phyloP scores from a whole-genome alignment of 371 early-diverging fungal species.

The Mucor irregularis region DNA sequence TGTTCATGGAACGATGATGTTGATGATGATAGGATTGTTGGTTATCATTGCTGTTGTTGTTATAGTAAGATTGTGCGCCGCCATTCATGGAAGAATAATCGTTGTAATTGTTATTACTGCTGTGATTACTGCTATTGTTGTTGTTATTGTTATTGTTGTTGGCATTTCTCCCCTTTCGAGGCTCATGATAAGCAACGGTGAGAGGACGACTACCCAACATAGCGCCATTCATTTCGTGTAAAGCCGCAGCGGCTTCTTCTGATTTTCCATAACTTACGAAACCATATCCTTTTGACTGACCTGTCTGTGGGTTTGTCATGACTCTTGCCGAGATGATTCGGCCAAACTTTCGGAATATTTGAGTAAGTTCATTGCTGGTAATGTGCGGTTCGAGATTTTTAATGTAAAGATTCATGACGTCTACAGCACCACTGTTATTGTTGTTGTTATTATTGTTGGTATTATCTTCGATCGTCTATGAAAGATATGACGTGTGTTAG shows the following conservation, averaged over 20 bases:
- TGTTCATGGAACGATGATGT: constrained; percentile 5
- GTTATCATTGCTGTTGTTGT: background rate
- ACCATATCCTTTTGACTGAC: constrained; percentile 47
- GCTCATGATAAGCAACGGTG: constrained; percentile 42
- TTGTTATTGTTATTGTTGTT: background rate
- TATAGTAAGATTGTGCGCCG: too few species aligned
- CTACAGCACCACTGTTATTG: constrained; percentile 18
- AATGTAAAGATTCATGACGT: constrained; percentile 48
- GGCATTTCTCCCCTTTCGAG: constrained; percentile 25
- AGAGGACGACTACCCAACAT: constrained; percentile 28
- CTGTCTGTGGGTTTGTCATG: constrained; percentile 42
- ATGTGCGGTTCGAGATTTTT: constrained; percentile 53
- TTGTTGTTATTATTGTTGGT: background rate
- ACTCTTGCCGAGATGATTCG: constrained; percentile 50
- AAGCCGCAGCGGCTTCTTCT: constrained; percentile 40
- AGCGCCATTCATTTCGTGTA: constrained; percentile 32
- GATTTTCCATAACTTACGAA: constrained; percentile 45
- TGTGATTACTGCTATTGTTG: background rate
- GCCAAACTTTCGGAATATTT: constrained; percentile 42
- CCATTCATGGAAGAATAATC: too few species aligned
- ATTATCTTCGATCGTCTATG: background rate
- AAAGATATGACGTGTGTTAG: constrained; percentile 7
- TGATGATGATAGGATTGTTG: background rate
- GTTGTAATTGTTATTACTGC: background rate
- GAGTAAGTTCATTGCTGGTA: constrained; percentile 38